Percentiles rank a stretch among this genome's conserved stretches.
Evolutionary conservation across 1,284 basidiomycete species (phyloP).

Genomic region (Microbotryomycetes sp.): DNA sequence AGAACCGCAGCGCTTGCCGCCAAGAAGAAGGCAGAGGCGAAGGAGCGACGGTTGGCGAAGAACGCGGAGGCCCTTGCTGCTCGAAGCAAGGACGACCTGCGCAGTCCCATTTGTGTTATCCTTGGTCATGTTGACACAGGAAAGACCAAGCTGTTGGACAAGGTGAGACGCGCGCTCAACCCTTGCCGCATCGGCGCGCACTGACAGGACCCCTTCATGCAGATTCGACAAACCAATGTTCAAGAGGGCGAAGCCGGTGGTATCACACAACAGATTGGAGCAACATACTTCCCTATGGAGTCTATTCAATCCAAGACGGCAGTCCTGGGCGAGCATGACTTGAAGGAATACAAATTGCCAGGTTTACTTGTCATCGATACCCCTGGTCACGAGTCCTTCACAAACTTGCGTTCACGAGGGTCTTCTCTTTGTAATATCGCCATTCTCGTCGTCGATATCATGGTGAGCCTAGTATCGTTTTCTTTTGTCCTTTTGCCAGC

Average conservation of each 20-base stretch:
- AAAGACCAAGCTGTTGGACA: slow-evolving; percentile 97
- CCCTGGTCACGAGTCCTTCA: slow-evolving; percentile 99
- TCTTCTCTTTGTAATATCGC: slow-evolving; percentile 99
- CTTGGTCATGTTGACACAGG: slow-evolving; percentile 99
- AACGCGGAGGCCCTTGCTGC: slow-evolving; percentile 82
- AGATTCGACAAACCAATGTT: slow-evolving; percentile 99
- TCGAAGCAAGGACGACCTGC: slow-evolving; percentile 79
- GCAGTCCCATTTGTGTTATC: slow-evolving; percentile 98
- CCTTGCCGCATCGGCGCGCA: too few relatives aligned
- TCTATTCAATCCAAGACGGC: slow-evolving; percentile 89
- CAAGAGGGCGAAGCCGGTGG: slow-evolving; percentile 99
- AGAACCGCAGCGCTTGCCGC: slow-evolving; percentile 54
- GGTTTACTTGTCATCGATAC: slow-evolving; percentile 97
- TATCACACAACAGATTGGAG: slow-evolving; percentile 99
- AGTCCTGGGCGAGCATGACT: slow-evolving; percentile 79
- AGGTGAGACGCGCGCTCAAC: slow-evolving; percentile 57
- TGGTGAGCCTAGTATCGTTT: slow-evolving; percentile 51
- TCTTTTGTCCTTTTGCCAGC: not conserved
- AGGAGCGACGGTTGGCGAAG: slow-evolving; percentile 69
- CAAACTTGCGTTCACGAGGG: slow-evolving; percentile 91
- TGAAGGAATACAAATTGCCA: slow-evolving; percentile 91
- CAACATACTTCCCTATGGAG: slow-evolving; percentile 99
- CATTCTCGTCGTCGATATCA: slow-evolving; percentile 97
- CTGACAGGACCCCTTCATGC: too few relatives aligned
- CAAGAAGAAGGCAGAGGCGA: slow-evolving; percentile 75